Evolutionary conservation across 768 basidiomycete genomes (phyloP).

Genomic region (Naganishia onofrii): DNA sequence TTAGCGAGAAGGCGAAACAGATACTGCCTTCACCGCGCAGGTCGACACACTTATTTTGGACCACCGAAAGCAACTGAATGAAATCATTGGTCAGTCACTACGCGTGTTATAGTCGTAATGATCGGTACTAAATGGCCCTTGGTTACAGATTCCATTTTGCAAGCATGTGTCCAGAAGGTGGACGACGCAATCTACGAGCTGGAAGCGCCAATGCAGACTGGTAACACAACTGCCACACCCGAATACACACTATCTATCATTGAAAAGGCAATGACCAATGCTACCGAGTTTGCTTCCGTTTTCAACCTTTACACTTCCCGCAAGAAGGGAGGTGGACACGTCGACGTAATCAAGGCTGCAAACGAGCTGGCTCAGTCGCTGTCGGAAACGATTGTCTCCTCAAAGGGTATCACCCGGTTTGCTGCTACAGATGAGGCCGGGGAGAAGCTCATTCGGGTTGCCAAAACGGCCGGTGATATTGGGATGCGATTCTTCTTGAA

Average conservation of each 20-base stretch:
- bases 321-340: conserved; percentile 86
- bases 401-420: conserved; percentile 92
- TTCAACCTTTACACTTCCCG: conserved; percentile 81
- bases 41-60: conserved; percentile 95
- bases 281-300: conserved; percentile 90
- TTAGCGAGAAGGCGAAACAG: conserved; percentile 76
- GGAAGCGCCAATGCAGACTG: conserved; percentile 89
- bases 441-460: conserved; percentile 81
- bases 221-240: conserved; percentile 94
- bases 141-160: conserved; percentile 81
- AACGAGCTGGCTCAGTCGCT: conserved; percentile 94
- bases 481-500: conserved; percentile 91
- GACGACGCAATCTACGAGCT: conserved; percentile 97
- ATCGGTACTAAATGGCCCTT: not conserved
- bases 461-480: conserved; percentile 80
- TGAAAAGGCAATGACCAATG: conserved; percentile 90
- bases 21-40: conserved; percentile 91
- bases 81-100: conserved; percentile 73
- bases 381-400: conserved; percentile 84
- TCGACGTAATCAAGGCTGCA: conserved; percentile 95
- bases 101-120: not conserved
- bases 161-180: conserved; percentile 93
- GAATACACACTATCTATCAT: conserved; percentile 98
- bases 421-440: conserved; percentile 85
- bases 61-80: conserved; percentile 93